Evolutionary conservation across 805 yeast species (phyloP).

Genomic region (Cyberlindnera saturnus): DNA sequence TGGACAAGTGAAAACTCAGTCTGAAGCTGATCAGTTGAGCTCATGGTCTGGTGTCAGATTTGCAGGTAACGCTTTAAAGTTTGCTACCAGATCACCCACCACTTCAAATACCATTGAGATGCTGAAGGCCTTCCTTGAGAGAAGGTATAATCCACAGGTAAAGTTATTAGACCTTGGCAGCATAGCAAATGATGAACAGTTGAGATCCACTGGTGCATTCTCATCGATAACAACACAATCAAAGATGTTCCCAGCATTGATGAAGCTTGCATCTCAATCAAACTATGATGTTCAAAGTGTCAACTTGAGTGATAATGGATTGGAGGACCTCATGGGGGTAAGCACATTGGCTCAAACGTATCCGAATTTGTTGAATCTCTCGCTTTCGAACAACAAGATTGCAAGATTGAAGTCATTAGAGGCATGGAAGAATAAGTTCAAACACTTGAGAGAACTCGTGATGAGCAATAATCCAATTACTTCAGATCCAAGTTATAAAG

Average conservation of each 20-base stretch:
- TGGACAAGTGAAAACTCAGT: slow-evolving; percentile 48
- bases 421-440: slow-evolving; percentile 71
- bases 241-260: slow-evolving; percentile 84
- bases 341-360: slow-evolving; percentile 64
- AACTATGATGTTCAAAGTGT: slow-evolving; percentile 54
- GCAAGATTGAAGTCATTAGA: slow-evolving; percentile 55
- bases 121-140: slow-evolving; percentile 51
- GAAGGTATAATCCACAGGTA: slow-evolving; percentile 59
- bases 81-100: slow-evolving; percentile 26
- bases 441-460: slow-evolving; percentile 68
- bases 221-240: slow-evolving; percentile 54
- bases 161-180: slow-evolving; percentile 65
- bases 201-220: slow-evolving; percentile 60
- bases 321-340: slow-evolving; percentile 55
- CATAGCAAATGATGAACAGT: slow-evolving; percentile 57
- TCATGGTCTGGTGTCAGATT: slow-evolving; percentile 74
- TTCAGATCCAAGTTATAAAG: slow-evolving; percentile 40
- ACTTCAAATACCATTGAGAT: slow-evolving; percentile 51
- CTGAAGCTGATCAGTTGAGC: slow-evolving; percentile 53
- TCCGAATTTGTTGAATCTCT: slow-evolving; percentile 72
- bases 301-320: slow-evolving; percentile 58
- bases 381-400: slow-evolving; percentile 73
- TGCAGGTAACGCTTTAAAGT: slow-evolving; percentile 64
- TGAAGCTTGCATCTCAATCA: slow-evolving; percentile 68
- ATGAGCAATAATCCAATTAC: slow-evolving; percentile 71